Percentiles rank a stretch among this genome's conserved stretches.
These are phyloP conservation scores for Deinandra increscens DNA, from an alignment of 129 eudicot genomes.

Conservation along the genomic window DNA sequence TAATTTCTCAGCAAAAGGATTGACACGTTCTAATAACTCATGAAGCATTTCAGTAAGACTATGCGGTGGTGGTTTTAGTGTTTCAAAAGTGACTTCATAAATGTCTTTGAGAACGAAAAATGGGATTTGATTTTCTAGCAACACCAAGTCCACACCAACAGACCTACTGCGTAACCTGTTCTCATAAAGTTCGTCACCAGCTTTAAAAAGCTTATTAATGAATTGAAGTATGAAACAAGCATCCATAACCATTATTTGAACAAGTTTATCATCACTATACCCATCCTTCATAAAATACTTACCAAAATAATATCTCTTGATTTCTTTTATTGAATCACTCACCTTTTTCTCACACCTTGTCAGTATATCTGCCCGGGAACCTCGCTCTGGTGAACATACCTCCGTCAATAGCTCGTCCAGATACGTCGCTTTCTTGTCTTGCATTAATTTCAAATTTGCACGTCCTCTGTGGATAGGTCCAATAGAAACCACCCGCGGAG, in stretches of 20 bases:
- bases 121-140: conserved; percentile 29
- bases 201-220: neutral
- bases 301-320: conserved; percentile 5
- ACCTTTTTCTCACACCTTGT: neutral
- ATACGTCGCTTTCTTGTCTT: conserved; percentile 13
- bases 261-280: conserved; percentile 5
- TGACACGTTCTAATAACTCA: neutral
- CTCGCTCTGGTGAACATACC: too few species aligned
- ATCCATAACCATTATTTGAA: conserved; percentile 32
- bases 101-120: conserved; percentile 20
- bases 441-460: neutral
- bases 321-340: neutral
- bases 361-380: neutral
- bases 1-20: neutral
- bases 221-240: conserved; percentile 21
- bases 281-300: too few species aligned
- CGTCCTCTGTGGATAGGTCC: conserved; percentile 22
- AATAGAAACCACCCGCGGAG: conserved; percentile 23
- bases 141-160: conserved; percentile 4
- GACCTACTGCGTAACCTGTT: conserved; percentile 2
- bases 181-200: neutral
- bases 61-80: neutral
- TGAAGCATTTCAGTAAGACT: neutral
- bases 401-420: conserved; percentile 7
- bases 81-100: conserved; percentile 2